These are phyloP conservation scores for Nosema muscidifuracis DNA, from an alignment of 371 early-diverging fungal species.

Conservation along the genomic window DNA sequence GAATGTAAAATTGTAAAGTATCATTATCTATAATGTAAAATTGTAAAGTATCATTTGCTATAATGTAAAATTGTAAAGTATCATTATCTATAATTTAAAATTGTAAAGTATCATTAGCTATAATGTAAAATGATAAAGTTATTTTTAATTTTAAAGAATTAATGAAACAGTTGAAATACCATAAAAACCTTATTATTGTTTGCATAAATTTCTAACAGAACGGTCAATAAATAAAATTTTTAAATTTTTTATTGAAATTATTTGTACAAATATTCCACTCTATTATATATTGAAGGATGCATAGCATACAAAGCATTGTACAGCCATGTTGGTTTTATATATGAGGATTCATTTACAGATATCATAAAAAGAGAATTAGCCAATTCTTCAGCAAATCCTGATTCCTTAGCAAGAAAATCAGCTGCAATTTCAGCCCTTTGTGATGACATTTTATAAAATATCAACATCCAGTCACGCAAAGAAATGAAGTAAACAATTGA, in stretches of 20 bases:
- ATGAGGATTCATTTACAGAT: slow-evolving; percentile 37
- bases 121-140: no score
- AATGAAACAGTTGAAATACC: no score
- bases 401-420: slow-evolving; percentile 60
- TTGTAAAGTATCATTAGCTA: no score
- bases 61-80: no score
- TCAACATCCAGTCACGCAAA: slow-evolving; percentile 50
- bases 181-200: no score
- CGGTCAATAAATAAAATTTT: background rate
- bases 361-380: slow-evolving; percentile 58
- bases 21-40: no score
- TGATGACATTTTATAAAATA: slow-evolving; percentile 58
- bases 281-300: slow-evolving; percentile 59
- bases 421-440: slow-evolving; percentile 61
- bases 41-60: no score
- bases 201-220: no score
- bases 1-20: background rate
- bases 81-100: no score
- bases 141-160: no score
- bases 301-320: slow-evolving; percentile 57
- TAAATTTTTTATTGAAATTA: slow-evolving; percentile 10
- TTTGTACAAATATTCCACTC: slow-evolving; percentile 60
- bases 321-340: slow-evolving; percentile 50
- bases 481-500: slow-evolving; percentile 51
- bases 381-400: slow-evolving; percentile 50